Evolutionary conservation across 169 alveolate species (phyloP).

Genomic region (Cryptosporidium ryanae): DNA sequence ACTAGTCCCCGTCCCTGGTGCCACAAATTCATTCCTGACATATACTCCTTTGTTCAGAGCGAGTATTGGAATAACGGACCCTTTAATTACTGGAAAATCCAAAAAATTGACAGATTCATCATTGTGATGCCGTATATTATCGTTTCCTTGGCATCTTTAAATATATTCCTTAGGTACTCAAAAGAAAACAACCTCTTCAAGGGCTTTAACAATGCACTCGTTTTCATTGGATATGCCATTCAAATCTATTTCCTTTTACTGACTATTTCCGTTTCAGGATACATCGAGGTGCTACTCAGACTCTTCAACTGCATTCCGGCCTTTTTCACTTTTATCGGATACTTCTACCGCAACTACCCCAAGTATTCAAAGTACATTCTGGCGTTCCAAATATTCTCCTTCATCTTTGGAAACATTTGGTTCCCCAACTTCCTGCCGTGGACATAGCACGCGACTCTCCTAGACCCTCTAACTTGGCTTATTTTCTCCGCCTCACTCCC

Average conservation of each 20-base stretch:
- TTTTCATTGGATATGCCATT: slow-evolving; percentile 25
- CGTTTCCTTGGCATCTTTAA: not conserved
- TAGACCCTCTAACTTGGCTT: too few relatives aligned
- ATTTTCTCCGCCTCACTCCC: too few relatives aligned
- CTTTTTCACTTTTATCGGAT: slow-evolving; percentile 37
- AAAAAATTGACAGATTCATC: slow-evolving; percentile 48
- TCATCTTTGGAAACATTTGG: slow-evolving; percentile 65
- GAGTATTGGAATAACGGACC: slow-evolving; percentile 49
- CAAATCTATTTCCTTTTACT: slow-evolving; percentile 49
- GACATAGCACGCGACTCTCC: slow-evolving; percentile 14
- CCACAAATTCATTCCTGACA: slow-evolving; percentile 13
- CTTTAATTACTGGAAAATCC: slow-evolving; percentile 51
- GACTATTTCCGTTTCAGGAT: slow-evolving; percentile 8
- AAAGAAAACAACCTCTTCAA: not conserved
- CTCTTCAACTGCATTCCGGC: slow-evolving; percentile 44
- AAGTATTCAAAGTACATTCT: slow-evolving; percentile 4
- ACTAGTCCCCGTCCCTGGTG: slow-evolving; percentile 60
- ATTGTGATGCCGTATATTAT: slow-evolving; percentile 3
- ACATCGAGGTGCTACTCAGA: slow-evolving; percentile 42
- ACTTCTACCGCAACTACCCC: slow-evolving; percentile 7
- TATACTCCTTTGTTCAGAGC: slow-evolving; percentile 51
- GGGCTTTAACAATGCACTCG: not conserved
- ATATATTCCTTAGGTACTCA: not conserved
- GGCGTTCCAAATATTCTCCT: slow-evolving; percentile 51
- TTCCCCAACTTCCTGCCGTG: slow-evolving; percentile 64